Evolutionary conservation across 257 asterid genomes (phyloP).

Genomic region (Fraxinus americana): DNA sequence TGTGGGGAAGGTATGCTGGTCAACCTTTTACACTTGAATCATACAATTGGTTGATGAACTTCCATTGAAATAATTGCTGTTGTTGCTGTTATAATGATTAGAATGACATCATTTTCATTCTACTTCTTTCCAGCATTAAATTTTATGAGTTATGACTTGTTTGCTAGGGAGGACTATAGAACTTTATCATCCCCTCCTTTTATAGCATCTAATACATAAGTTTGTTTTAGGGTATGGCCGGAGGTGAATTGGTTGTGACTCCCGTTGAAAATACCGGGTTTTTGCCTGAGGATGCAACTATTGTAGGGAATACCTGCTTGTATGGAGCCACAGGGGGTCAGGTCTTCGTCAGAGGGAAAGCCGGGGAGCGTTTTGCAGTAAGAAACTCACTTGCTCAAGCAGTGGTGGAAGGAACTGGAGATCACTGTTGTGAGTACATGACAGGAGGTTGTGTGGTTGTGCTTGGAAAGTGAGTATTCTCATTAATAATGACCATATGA

Average conservation of each 20-base stretch:
- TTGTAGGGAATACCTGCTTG: slow-evolving; percentile 94
- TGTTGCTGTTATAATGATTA: background rate
- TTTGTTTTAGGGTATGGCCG: slow-evolving; percentile 90
- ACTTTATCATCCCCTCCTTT: background rate
- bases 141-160: background rate
- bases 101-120: background rate
- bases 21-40: background rate
- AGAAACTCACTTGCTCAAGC: slow-evolving; percentile 97
- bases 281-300: slow-evolving; percentile 86
- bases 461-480: slow-evolving; percentile 83
- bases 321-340: slow-evolving; percentile 99
- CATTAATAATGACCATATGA: background rate
- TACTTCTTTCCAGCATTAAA: background rate
- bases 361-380: slow-evolving; percentile 97
- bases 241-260: slow-evolving; percentile 87
- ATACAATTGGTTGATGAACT: background rate
- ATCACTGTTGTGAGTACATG: slow-evolving; percentile 98
- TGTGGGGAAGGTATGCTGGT: slow-evolving; percentile 78
- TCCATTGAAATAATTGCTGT: background rate
- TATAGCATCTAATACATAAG: slow-evolving; percentile 22
- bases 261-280: slow-evolving; percentile 82
- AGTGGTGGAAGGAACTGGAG: slow-evolving; percentile 97
- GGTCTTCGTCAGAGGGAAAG: slow-evolving; percentile 82
- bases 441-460: slow-evolving; percentile 96
- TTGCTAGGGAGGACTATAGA: background rate